A percentile compares a stretch with the other conserved stretches of the same genome.
phyloP scores from a whole-genome alignment of 1,284 basidiomycete species.

The Microbotryum violaceum region DNA sequence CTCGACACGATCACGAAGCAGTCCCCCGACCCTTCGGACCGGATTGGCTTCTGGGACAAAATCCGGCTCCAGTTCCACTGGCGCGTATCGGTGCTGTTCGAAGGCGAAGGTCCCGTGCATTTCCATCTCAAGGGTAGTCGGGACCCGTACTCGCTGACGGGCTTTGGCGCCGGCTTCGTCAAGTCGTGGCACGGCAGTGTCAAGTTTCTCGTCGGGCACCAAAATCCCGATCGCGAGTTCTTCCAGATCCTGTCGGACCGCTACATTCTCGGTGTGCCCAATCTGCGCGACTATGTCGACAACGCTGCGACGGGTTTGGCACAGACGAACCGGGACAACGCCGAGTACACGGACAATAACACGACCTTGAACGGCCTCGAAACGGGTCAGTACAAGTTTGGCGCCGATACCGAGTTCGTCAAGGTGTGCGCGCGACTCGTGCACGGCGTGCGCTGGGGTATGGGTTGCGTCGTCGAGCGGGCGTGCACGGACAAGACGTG shows the following conservation, averaged over 20 bases:
- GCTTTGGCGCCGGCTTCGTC: constrained; percentile 80
- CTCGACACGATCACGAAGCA: constrained; percentile 74
- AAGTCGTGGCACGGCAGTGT: constrained; percentile 76
- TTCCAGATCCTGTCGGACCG: constrained; percentile 76
- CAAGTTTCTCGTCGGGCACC: constrained; percentile 62
- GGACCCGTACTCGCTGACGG: constrained; percentile 68
- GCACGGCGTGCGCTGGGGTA: constrained; percentile 84
- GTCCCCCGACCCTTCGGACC: constrained; percentile 76
- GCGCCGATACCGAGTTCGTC: constrained; percentile 32
- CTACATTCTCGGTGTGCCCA: constrained; percentile 70
- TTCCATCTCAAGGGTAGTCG: constrained; percentile 79
- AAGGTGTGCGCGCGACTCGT: constrained; percentile 71
- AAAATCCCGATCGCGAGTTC: constrained; percentile 68
- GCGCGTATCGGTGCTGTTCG: constrained; percentile 64
- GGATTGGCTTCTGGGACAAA: constrained; percentile 94
- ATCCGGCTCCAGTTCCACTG: constrained; percentile 79
- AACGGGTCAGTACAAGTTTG: constrained; percentile 22
- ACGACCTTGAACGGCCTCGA: constrained; percentile 11
- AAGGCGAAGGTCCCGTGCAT: constrained; percentile 57
- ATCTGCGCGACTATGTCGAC: constrained; percentile 46
- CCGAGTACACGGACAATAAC: constrained; percentile 10
- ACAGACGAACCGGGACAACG: constrained; percentile 1
- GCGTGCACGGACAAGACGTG: constrained; percentile 70
- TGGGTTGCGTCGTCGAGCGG: constrained; percentile 76
- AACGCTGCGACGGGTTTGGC: constrained; percentile 43